These are phyloP conservation scores for Boletus rex-veris DNA, from an alignment of 768 basidiomycete species.

Conservation along the genomic window DNA sequence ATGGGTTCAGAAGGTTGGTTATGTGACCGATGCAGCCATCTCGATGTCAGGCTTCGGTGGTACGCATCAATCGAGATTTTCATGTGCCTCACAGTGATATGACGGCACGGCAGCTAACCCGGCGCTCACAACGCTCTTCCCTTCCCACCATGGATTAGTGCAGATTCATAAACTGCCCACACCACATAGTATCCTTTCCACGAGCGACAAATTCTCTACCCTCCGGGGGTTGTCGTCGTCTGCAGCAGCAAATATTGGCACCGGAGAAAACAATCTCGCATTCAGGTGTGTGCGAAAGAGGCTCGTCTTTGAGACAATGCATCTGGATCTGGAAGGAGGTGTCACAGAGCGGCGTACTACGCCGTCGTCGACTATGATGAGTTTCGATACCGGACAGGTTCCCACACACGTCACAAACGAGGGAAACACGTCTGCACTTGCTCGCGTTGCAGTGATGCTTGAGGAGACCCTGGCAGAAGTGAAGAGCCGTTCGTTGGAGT, in stretches of 20 bases:
- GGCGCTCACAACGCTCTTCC: slow-evolving; percentile 68
- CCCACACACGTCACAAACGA: slow-evolving; percentile 18
- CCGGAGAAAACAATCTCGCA: slow-evolving; percentile 94
- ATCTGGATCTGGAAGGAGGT: slow-evolving; percentile 84
- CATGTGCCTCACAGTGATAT: slow-evolving; percentile 1
- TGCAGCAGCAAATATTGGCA: slow-evolving; percentile 48
- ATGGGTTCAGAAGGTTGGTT: slow-evolving; percentile 77
- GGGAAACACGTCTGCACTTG: slow-evolving; percentile 22
- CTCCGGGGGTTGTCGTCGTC: slow-evolving; percentile 75
- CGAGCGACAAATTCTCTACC: slow-evolving; percentile 79
- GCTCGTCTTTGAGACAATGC: slow-evolving; percentile 87
- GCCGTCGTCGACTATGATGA: slow-evolving; percentile 34
- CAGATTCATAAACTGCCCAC: slow-evolving; percentile 74
- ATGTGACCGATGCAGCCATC: slow-evolving; percentile 74
- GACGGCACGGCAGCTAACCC: slow-evolving; percentile 58
- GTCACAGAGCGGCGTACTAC: slow-evolving; percentile 71
- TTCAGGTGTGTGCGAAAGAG: slow-evolving; percentile 90
- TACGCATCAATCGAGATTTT: slow-evolving; percentile 34
- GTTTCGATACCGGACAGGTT: slow-evolving; percentile 15
- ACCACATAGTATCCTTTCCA: slow-evolving; percentile 66
- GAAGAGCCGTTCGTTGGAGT: background rate
- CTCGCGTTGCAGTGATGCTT: slow-evolving; percentile 43
- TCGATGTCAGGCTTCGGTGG: slow-evolving; percentile 78
- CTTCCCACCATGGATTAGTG: slow-evolving; percentile 83
- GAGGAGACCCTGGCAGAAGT: slow-evolving; percentile 29